Percentiles rank a stretch among this genome's conserved stretches.
These are phyloP conservation scores for Mycena rebaudengoi DNA, from an alignment of 768 basidiomycete species.

Conservation along the genomic window DNA sequence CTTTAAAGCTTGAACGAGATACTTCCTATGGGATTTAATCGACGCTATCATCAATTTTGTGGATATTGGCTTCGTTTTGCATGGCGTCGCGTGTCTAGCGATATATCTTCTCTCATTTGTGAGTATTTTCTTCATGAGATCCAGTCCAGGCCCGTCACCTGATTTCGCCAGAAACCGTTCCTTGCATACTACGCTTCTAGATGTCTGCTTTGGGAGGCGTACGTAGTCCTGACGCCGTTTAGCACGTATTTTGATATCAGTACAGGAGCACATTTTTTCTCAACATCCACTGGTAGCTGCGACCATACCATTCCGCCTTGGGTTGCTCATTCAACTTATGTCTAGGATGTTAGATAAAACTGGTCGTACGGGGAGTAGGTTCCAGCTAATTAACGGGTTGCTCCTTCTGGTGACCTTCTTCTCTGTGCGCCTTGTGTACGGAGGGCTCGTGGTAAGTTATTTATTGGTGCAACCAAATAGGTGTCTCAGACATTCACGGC, in stretches of 20 bases:
- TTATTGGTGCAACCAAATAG: too few relatives aligned
- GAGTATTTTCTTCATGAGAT: constrained; percentile 35
- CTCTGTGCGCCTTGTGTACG: constrained; percentile 74
- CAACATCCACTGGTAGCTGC: constrained; percentile 82
- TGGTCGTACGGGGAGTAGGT: constrained; percentile 68
- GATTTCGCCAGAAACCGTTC: constrained; percentile 66
- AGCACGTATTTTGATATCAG: constrained; percentile 1
- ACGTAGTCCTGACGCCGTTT: constrained; percentile 32
- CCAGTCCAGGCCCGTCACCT: neutral
- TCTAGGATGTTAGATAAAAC: constrained; percentile 81
- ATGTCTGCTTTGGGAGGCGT: constrained; percentile 87
- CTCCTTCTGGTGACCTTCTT: constrained; percentile 75
- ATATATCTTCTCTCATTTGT: constrained; percentile 80
- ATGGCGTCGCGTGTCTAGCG: constrained; percentile 71
- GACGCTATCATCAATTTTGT: constrained; percentile 75
- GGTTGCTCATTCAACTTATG: neutral
- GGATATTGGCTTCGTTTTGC: constrained; percentile 79
- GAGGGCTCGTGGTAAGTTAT: constrained; percentile 55
- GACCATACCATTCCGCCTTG: neutral
- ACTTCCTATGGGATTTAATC: constrained; percentile 86
- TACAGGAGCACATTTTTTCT: constrained; percentile 84
- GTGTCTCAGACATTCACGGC: neutral
- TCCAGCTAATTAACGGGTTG: constrained; percentile 79
- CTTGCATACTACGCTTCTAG: constrained; percentile 80
- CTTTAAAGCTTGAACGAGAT: constrained; percentile 45